Conservation (phyloP, 108 stramenopile genomes). For the Skeletonema potamos region DNA sequence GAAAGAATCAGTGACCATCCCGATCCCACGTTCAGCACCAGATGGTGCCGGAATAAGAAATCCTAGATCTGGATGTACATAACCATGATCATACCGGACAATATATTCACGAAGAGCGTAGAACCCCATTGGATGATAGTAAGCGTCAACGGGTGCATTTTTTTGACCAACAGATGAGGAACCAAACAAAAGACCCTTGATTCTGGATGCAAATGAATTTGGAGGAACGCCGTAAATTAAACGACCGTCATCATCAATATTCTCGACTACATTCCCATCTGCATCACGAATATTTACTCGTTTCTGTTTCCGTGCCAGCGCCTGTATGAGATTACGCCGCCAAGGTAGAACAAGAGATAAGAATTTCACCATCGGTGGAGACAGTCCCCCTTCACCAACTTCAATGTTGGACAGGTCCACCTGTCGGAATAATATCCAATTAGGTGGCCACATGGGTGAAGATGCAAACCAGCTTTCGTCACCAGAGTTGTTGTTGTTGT, state of each 20-base stretch:
- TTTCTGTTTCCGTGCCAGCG: constrained; percentile 7
- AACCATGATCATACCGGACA: constrained; percentile 69
- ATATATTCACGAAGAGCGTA: constrained; percentile 70
- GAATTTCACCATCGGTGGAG: constrained; percentile 15
- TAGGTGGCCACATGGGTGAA: constrained; percentile 34
- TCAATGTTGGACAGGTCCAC: constrained; percentile 18
- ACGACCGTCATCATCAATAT: neutral
- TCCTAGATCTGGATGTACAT: constrained; percentile 85
- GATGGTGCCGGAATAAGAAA: constrained; percentile 74
- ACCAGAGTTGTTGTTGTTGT: neutral
- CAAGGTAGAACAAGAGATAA: constrained; percentile 36
- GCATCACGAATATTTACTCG: constrained; percentile 1
- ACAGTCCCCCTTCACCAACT: constrained; percentile 5
- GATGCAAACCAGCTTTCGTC: neutral
- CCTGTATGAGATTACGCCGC: constrained; percentile 15
- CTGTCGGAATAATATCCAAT: constrained; percentile 25
- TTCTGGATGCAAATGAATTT: neutral
- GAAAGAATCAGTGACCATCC: constrained; percentile 70
- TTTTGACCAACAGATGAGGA: neutral
- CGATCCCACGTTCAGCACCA: constrained; percentile 70
- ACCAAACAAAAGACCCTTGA: neutral
- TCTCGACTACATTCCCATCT: constrained; percentile 11
- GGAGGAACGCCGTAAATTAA: neutral
- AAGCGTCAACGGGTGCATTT: constrained; percentile 17
- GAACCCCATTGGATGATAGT: constrained; percentile 66